Evolutionary conservation across 202 grass and related monocot genomes (phyloP).

Genomic region (Dendrocalamus latiflorus): DNA sequence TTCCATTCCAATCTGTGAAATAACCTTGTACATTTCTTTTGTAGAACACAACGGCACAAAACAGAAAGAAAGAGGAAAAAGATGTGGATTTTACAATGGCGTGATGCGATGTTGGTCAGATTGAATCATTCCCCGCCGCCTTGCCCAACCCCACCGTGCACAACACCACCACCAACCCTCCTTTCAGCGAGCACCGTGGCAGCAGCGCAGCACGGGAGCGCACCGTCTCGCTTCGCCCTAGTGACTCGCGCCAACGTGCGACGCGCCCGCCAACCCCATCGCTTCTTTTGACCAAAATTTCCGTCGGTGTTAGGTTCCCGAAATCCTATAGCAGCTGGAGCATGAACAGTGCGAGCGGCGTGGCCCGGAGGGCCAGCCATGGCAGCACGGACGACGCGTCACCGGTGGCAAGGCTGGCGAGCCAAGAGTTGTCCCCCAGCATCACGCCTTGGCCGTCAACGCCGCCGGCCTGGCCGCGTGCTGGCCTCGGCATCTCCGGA

Average conservation of each 20-base stretch:
- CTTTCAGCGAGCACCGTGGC: not conserved
- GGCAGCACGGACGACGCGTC: slow-evolving; percentile 12
- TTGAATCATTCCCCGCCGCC: not conserved
- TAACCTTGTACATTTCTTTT: slow-evolving; percentile 38
- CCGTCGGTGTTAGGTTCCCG: not conserved
- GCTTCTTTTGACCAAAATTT: not conserved
- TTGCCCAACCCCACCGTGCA: not conserved
- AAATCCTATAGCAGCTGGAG: slow-evolving; percentile 39
- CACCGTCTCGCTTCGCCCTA: slow-evolving; percentile 12
- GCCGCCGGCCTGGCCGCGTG: not conserved
- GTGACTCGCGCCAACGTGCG: not conserved
- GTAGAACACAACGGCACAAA: not conserved
- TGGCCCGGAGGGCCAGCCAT: not conserved
- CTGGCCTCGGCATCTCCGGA: slow-evolving; percentile 9
- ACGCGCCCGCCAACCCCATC: not conserved
- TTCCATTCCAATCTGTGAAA: not conserved
- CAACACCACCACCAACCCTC: not conserved
- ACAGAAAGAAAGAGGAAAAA: not conserved
- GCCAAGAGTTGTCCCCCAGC: slow-evolving; percentile 65
- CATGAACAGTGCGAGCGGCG: not conserved
- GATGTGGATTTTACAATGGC: slow-evolving; percentile 48
- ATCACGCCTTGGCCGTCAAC: slow-evolving; percentile 57
- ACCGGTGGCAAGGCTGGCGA: slow-evolving; percentile 80
- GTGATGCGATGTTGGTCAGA: slow-evolving; percentile 14
- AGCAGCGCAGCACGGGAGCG: not conserved